Conservation (phyloP, 257 asterid species). For the Solanum pinnatisectum region DNA sequence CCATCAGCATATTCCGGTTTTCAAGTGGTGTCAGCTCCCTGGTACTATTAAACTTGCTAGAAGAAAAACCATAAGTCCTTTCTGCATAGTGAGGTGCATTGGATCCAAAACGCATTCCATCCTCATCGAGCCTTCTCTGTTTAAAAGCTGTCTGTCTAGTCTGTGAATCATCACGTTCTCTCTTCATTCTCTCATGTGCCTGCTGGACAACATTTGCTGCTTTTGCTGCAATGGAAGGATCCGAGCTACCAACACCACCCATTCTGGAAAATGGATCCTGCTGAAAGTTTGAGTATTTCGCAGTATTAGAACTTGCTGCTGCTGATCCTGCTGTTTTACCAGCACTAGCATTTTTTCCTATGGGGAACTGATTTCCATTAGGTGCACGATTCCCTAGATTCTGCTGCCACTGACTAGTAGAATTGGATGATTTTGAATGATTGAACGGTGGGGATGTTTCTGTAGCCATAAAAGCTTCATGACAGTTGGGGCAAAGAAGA, state of each 20-base stretch:
- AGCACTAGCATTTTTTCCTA: constrained; percentile 21
- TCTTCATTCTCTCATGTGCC: constrained; percentile 49
- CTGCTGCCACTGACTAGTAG: constrained; percentile 19
- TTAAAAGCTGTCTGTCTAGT: constrained; percentile 19
- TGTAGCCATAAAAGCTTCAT: constrained; percentile 42
- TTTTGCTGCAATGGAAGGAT: constrained; percentile 43
- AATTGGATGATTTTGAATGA: constrained; percentile 18
- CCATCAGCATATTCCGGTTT: constrained; percentile 30
- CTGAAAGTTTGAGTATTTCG: constrained; percentile 2
- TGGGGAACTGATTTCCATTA: constrained; percentile 12
- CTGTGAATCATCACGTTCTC: constrained; percentile 40
- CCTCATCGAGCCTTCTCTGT: constrained; percentile 34
- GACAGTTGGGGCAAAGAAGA: constrained; percentile 65
- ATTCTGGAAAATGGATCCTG: constrained; percentile 24
- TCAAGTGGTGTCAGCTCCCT: constrained; percentile 35
- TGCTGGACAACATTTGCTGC: constrained; percentile 37
- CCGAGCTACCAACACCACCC: constrained; percentile 15
- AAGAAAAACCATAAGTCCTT: constrained; percentile 12
- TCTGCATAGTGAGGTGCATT: constrained; percentile 11
- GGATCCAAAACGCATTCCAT: constrained; percentile 16
- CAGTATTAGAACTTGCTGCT: constrained; percentile 16
- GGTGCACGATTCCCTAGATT: constrained; percentile 15
- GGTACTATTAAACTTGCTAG: constrained; percentile 19
- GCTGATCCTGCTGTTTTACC: constrained; percentile 29
- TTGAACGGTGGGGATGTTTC: constrained; percentile 51